A percentile compares a stretch with the other conserved stretches of the same genome.
These are phyloP conservation scores for Tieghemiomyces parasiticus DNA, from an alignment of 192 early-diverging fungal genomes.

Conservation along the genomic window DNA sequence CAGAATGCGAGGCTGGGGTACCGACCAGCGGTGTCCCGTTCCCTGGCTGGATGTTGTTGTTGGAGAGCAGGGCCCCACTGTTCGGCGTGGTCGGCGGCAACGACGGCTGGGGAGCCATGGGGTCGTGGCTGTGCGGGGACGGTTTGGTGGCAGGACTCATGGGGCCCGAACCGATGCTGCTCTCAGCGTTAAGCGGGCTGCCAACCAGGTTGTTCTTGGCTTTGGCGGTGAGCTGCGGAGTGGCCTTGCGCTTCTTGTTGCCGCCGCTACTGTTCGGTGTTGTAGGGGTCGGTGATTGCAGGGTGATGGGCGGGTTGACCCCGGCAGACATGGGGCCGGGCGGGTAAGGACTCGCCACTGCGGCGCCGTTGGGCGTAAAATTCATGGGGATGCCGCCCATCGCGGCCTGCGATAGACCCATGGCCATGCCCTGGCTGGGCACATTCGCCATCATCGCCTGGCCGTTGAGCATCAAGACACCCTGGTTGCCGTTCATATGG, in stretches of 20 bases:
- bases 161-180: neutral
- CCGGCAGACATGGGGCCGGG: neutral
- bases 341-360: neutral
- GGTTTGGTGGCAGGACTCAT: neutral
- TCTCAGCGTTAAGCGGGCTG: neutral
- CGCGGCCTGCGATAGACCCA: neutral
- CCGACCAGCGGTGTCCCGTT: no score
- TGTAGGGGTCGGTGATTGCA: neutral
- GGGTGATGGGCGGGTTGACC: neutral
- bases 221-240: slow-evolving; percentile 8
- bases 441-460: slow-evolving; percentile 2
- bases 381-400: neutral
- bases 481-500: neutral
- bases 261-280: neutral
- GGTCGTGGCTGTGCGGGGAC: no score
- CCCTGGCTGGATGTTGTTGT: no score
- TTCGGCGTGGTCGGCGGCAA: no score
- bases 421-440: neutral
- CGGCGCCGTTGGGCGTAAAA: neutral
- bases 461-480: slow-evolving; percentile 8
- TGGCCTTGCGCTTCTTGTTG: slow-evolving; percentile 11
- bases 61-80: no score
- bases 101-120: no score
- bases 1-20: no score
- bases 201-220: neutral